phyloP scores from a whole-genome alignment of 805 yeast species.

The Suhomyces canberraensis region DNA sequence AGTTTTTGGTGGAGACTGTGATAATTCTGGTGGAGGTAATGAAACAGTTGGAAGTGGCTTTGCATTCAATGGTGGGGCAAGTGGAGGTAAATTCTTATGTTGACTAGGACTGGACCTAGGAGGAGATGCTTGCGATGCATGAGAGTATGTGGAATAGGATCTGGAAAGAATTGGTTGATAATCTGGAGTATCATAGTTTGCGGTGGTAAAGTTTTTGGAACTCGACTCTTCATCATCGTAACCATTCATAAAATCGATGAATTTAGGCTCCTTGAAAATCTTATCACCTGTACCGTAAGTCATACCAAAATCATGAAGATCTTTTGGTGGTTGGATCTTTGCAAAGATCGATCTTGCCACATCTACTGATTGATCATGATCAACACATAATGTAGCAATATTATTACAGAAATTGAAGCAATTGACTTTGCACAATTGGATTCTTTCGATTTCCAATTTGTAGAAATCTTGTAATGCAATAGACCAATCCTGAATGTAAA shows the following conservation, averaged over 20 bases:
- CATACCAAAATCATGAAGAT: constrained; percentile 52
- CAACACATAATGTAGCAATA: constrained; percentile 71
- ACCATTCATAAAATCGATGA: constrained; percentile 54
- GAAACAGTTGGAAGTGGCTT: constrained; percentile 3
- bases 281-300: constrained; percentile 63
- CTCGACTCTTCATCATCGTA: constrained; percentile 17
- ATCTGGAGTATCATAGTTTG: constrained; percentile 35
- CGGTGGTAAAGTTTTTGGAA: constrained; percentile 15
- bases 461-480: constrained; percentile 60
- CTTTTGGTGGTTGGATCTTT: constrained; percentile 59
- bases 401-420: constrained; percentile 78
- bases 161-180: constrained; percentile 25
- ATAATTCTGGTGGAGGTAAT: constrained; percentile 7
- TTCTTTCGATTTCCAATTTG: constrained; percentile 66
- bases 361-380: constrained; percentile 76
- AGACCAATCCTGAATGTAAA: constrained; percentile 74
- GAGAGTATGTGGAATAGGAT: constrained; percentile 27
- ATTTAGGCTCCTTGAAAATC: constrained; percentile 57
- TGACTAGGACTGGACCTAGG: not conserved
- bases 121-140: constrained; percentile 9
- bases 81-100: not conserved
- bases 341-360: constrained; percentile 65
- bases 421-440: constrained; percentile 64
- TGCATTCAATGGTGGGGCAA: not conserved
- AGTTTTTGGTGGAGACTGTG: constrained; percentile 7